Percentiles rank a stretch among this genome's conserved stretches.
These are phyloP conservation scores for Talaromyces sp. DNA, from an alignment of 2,329 filamentous ascomycete species.

Conservation along the genomic window DNA sequence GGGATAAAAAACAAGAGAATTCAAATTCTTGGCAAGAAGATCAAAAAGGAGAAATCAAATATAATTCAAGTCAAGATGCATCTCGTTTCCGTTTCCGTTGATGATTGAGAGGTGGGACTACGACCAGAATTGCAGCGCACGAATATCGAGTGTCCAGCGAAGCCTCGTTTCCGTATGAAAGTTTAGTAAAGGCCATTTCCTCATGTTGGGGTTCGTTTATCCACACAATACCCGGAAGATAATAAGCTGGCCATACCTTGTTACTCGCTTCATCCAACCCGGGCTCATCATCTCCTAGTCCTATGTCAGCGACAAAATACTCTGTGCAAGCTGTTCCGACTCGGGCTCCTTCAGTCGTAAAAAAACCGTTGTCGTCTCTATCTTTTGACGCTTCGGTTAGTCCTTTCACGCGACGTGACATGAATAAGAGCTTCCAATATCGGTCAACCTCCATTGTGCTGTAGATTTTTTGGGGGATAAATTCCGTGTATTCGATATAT, in stretches of 20 bases:
- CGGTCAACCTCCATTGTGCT: conserved; percentile 2
- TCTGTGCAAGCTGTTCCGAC: background rate
- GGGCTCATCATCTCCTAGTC: background rate
- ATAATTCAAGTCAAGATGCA: too few relatives aligned
- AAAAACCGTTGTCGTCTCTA: background rate
- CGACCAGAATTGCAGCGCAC: conserved; percentile 18
- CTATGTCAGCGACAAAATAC: background rate
- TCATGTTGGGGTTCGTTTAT: conserved; percentile 15
- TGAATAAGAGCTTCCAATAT: conserved; percentile 8
- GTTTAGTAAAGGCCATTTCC: conserved; percentile 17
- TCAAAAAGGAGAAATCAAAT: too few relatives aligned
- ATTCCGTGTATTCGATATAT: background rate
- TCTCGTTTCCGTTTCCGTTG: background rate
- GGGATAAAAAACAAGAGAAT: too few relatives aligned
- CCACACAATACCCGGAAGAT: conserved; percentile 17
- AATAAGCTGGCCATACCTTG: conserved; percentile 8
- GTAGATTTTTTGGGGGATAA: background rate
- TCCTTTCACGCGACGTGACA: conserved; percentile 3
- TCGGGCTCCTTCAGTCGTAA: background rate
- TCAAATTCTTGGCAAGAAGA: too few relatives aligned
- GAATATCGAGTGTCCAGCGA: conserved; percentile 13
- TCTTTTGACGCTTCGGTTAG: background rate
- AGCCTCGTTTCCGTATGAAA: conserved; percentile 20
- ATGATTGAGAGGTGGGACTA: conserved; percentile 15
- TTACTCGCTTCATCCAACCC: background rate